Base-by-base conservation (phyloP, 78 protist genomes). In the Dictyostelium intermedium region DNA sequence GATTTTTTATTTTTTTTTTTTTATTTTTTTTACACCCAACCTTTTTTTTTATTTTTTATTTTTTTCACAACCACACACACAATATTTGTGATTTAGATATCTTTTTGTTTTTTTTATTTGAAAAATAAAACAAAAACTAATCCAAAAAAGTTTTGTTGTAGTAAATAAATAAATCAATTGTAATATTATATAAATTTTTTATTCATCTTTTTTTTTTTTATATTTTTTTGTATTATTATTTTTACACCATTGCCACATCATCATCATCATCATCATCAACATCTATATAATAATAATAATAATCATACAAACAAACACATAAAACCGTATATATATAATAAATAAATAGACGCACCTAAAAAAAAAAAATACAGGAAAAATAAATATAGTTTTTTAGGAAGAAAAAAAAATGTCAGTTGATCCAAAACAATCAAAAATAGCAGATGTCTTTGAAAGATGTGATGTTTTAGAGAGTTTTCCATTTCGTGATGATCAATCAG, bases 401-500 rank as follows among this genome's bases (percentile, higher is more conserved):
- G 35, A 35, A 9, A 60, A 82, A 8, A 82, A 82, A 82, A 82
- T 82, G 86, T 82, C 86, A 56, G 53, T 43, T 9, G 86, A 82
- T 56, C 86, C 77, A 83, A 83, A 39, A 41, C 72, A 27, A 47
- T 66, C 47, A 20, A 50, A 47, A 50, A 43, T 89, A 11, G 85
- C 85, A 66, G 95, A 94, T 56, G 91, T 72, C 13, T 73, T 61
- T 83, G 91, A 94, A 60, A 82, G 96, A 86, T 91, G 89, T 43
- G 92, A 86, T 35, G 53, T 87, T 61, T 83, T 94, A 25, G 96
- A 94, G 43, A 76, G 70, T 37, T 86, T 94, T 61, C 96, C 93
- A 82, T 72, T 95, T 76, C 82, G 66, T 18, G 97, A 95, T 50
- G 92, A 95, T 72, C 97, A 95, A 82, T 86, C 91, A 27, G 60